Evolutionary conservation across 2,329 filamentous ascomycete genomes (phyloP).

Genomic region (Kalmusia sp.): DNA sequence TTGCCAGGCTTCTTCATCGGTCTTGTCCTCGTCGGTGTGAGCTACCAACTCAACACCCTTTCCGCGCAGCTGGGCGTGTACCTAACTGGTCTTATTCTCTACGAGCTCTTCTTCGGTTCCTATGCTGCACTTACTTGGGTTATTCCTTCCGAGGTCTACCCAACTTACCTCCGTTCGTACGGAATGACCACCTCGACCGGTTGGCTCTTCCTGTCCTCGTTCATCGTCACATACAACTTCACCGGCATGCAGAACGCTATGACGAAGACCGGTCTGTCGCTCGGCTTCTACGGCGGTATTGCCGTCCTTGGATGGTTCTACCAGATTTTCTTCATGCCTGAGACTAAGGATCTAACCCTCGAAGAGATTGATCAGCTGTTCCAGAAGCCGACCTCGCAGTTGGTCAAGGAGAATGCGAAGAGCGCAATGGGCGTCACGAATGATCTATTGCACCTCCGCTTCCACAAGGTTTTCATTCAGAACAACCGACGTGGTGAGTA

Average conservation of each 20-base stretch:
- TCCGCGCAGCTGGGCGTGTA: constrained; percentile 65
- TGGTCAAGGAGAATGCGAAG: constrained; percentile 60
- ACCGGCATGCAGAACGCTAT: constrained; percentile 73
- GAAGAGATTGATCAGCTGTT: constrained; percentile 77
- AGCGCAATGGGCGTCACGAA: constrained; percentile 51
- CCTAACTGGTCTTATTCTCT: constrained; percentile 66
- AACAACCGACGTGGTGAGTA: constrained; percentile 27
- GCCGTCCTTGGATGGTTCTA: constrained; percentile 74
- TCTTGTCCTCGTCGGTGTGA: constrained; percentile 69
- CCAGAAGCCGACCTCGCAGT: constrained; percentile 66
- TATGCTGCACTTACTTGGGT: constrained; percentile 46
- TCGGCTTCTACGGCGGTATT: constrained; percentile 79
- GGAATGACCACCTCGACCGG: constrained; percentile 76
- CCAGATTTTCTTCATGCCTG: constrained; percentile 77
- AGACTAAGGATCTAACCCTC: constrained; percentile 72
- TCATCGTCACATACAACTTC: constrained; percentile 80
- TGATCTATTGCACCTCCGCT: constrained; percentile 53
- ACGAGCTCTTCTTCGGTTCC: constrained; percentile 46
- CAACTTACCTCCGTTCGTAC: constrained; percentile 74
- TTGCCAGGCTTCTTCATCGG: constrained; percentile 76
- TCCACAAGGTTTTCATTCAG: constrained; percentile 57
- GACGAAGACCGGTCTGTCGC: constrained; percentile 67
- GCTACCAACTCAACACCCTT: constrained; percentile 63
- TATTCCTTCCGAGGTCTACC: constrained; percentile 71
- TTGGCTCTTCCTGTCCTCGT: constrained; percentile 73